Base-by-base conservation (phyloP, 257 asterid species). In the Gynochthodes officinalis region DNA sequence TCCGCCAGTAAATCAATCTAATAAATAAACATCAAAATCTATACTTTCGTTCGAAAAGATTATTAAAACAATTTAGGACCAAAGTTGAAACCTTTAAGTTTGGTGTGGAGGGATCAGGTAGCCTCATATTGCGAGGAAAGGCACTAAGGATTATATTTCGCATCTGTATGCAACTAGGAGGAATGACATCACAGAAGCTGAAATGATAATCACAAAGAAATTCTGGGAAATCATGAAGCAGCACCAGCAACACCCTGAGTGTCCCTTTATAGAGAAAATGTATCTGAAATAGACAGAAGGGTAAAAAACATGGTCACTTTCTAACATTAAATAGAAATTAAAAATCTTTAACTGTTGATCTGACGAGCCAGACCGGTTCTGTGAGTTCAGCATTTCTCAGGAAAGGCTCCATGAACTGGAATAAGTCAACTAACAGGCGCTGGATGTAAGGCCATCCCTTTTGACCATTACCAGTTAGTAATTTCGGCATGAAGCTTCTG, bases 111-210 rank as follows among this genome's bases (percentile, higher is more conserved):
- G 99, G 99, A 83, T 95, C 99, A 0, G 99, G 99, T 30, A 92
- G 87, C 86, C 97, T 89, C 96, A 95, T 95, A 79, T 90, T 92
- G 78, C 97, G 98, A 79, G 99, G 99, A 82, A 92, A 95, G 48
- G 99, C 99, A 82, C 97, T 90, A 32, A 95, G 96, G 71, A 95
- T 86, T 66, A 95, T 90, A 79, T 92, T 95, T 55, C 99, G 87
- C 98, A 92, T 90, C 78, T 92, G 98, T 81, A 92, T 87, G 89
- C 99, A 95, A 77, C 96, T 90, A 53, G 99, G 94, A 27, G 99
- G 99, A 61, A 95, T 95, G 75, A 95, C 97, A 80, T 95, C 99
- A 85, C 99, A 95, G 84, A 95, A 92, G 82, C 98, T 95, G 87
- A 95, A 92, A 85, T 95, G 99, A 83, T 92, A 90, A 84, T 95